Evolutionary conservation across 2,329 filamentous ascomycete genomes (phyloP), one percentile per base, ranked within the genome.

Genomic region (Pseudocercospora cruenta): DNA sequence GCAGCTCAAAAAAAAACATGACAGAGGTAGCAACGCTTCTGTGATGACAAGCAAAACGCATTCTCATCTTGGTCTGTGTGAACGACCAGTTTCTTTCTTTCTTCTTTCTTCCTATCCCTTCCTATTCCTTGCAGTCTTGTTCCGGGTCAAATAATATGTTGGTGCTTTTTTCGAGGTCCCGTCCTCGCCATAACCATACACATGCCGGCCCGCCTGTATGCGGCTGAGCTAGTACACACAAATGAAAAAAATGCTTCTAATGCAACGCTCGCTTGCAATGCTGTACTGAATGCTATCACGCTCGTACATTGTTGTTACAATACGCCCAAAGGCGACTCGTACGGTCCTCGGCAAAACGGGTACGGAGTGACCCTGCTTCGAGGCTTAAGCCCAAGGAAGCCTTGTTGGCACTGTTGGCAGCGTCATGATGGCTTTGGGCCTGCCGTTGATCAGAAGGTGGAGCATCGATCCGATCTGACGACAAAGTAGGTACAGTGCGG

Each of bases 261-360:
- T 70, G 67, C 73, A 74, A 76, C 74, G 73, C 75, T 75, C 68
- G 70, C 69, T 71, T 68, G 62, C 65, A 69, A 72, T 73, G 72
- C 71, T 75, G 73, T 73, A 71, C 73, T 73, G 69, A 71, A 71
- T 69, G 68, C 70, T 70, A 70, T 67, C 70, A 69, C 71, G 70
- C 69, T 74, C 71, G 61, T 70, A 73, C 71, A 73, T 21, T 58
- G 55, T 58, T 58, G 55, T 58, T 58, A 58, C 55, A 58, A 58
- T 21, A 58, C 33, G 55, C 55, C 31, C 55, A 16, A 21, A 14
- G 55, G 55, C 55, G 55, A 39, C 9, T 58, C 36, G 55, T 43
- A 58, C 55, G 55, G 31, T 43, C 31, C 55, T 58, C 55, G 33
- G n/a, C 36, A 33, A 36, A 24, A n/a, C 16, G 58, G 22, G 19